Evolutionary conservation across 768 basidiomycete genomes (phyloP).

Genomic region (Cubamyces sp.): DNA sequence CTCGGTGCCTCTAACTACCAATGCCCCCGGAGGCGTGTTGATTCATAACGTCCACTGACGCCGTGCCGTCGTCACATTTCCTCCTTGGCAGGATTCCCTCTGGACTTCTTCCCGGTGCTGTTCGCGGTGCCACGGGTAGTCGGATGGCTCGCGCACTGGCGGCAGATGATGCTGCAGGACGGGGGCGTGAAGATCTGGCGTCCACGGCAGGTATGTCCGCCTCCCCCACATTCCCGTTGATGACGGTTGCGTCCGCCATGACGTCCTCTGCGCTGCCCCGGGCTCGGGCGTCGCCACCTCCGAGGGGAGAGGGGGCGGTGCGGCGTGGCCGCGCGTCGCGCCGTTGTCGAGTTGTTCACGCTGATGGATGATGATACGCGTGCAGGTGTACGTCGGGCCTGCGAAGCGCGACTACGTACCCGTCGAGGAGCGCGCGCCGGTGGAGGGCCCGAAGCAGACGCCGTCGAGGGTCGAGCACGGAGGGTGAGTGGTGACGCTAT

Average conservation of each 20-base stretch:
- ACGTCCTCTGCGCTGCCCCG: neutral
- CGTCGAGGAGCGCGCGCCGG: conserved; percentile 58
- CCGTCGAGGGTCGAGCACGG: conserved; percentile 72
- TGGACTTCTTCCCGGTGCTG: conserved; percentile 93
- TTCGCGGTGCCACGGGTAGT: conserved; percentile 93
- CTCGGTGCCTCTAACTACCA: conserved; percentile 1
- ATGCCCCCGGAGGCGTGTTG: neutral
- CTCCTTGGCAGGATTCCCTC: conserved; percentile 70
- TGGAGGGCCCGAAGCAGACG: conserved; percentile 58
- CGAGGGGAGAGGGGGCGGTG: conserved; percentile 3
- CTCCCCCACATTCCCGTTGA: neutral
- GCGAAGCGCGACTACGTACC: conserved; percentile 76
- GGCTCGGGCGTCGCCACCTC: conserved; percentile 1
- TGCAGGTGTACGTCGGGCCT: conserved; percentile 78
- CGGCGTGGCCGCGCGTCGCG: neutral
- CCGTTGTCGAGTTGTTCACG: neutral
- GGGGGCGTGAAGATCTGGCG: conserved; percentile 95
- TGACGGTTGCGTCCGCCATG: neutral
- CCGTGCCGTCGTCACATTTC: neutral
- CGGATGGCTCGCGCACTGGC: conserved; percentile 93
- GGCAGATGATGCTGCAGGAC: conserved; percentile 92
- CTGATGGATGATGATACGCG: conserved; percentile 1
- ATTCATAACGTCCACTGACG: neutral
- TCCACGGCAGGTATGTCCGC: conserved; percentile 66
- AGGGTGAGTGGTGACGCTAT: too few species aligned